A percentile compares a stretch with the other conserved stretches of the same genome.
These are phyloP conservation scores for Microdochium bolleyi DNA, from an alignment of 2,329 filamentous ascomycete species.

Conservation along the genomic window DNA sequence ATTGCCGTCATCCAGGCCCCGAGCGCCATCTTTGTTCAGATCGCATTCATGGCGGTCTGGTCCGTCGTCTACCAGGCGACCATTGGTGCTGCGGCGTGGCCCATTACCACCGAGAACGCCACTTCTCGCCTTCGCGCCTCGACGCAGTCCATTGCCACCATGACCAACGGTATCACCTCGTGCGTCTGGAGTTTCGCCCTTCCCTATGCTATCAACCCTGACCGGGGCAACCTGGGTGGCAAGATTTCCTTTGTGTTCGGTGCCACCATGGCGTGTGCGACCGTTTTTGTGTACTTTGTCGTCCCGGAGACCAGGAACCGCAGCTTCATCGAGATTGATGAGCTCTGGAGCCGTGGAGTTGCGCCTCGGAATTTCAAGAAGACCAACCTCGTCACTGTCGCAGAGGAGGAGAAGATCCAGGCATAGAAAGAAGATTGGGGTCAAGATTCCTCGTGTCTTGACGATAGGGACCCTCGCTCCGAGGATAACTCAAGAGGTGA, in stretches of 20 bases:
- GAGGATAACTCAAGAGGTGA: no score
- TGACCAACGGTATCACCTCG: conserved; percentile 6
- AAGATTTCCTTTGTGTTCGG: conserved; percentile 17
- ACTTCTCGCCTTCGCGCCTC: conserved; percentile 6
- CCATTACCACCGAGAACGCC: conserved; percentile 7
- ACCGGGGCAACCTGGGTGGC: conserved; percentile 6
- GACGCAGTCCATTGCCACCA: conserved; percentile 7
- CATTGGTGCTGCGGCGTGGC: conserved; percentile 25
- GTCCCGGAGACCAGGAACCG: conserved; percentile 11
- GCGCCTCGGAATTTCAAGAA: conserved; percentile 1
- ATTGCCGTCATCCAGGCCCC: conserved; percentile 11
- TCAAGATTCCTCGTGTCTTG: no score
- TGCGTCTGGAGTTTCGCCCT: conserved; percentile 8
- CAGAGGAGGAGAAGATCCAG: neutral
- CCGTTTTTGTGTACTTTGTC: conserved; percentile 12
- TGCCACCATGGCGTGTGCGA: conserved; percentile 3
- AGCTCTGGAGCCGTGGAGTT: conserved; percentile 7
- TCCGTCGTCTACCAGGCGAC: conserved; percentile 19
- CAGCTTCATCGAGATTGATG: conserved; percentile 13
- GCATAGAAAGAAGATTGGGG: neutral
- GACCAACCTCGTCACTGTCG: conserved; percentile 3
- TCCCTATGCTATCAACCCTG: conserved; percentile 9
- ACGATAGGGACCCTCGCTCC: no score
- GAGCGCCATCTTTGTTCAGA: conserved; percentile 6
- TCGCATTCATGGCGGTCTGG: conserved; percentile 19